Conservation (phyloP, 305 asterid species). For the Fraxinus paxiana region DNA sequence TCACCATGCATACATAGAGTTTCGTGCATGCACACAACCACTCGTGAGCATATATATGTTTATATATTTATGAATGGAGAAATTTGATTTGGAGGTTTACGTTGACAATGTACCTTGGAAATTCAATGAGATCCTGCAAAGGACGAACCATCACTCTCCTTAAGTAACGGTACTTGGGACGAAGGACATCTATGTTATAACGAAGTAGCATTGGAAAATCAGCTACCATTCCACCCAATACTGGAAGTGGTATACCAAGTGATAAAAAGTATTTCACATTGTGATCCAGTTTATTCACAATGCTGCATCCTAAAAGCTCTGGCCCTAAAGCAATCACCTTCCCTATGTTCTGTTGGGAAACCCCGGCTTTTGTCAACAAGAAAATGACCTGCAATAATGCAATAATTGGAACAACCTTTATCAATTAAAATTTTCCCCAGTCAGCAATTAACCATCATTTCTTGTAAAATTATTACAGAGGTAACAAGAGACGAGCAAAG, state of each 20-base stretch:
- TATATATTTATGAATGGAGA: neutral
- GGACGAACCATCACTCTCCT: slow-evolving; percentile 85
- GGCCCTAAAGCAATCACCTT: slow-evolving; percentile 78
- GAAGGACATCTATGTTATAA: slow-evolving; percentile 69
- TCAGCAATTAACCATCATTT: neutral
- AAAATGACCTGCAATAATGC: slow-evolving; percentile 56
- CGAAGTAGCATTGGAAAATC: slow-evolving; percentile 83
- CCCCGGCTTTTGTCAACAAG: slow-evolving; percentile 82
- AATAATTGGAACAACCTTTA: neutral
- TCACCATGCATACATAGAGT: neutral
- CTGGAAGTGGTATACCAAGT: slow-evolving; percentile 63
- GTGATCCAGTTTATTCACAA: slow-evolving; percentile 72
- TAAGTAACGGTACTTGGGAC: slow-evolving; percentile 82
- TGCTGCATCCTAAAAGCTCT: slow-evolving; percentile 88
- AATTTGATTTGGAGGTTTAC: neutral
- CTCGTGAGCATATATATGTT: neutral
- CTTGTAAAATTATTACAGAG: neutral
- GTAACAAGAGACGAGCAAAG: slow-evolving; percentile 8
- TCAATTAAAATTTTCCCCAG: neutral
- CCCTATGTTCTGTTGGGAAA: slow-evolving; percentile 60
- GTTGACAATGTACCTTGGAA: slow-evolving; percentile 61
- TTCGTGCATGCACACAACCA: neutral
- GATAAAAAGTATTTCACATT: slow-evolving; percentile 79
- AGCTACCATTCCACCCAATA: slow-evolving; percentile 74
- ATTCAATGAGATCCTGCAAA: slow-evolving; percentile 66